phyloP scores from a whole-genome alignment of 1,284 basidiomycete genomes.

The Pascua guehoae region DNA sequence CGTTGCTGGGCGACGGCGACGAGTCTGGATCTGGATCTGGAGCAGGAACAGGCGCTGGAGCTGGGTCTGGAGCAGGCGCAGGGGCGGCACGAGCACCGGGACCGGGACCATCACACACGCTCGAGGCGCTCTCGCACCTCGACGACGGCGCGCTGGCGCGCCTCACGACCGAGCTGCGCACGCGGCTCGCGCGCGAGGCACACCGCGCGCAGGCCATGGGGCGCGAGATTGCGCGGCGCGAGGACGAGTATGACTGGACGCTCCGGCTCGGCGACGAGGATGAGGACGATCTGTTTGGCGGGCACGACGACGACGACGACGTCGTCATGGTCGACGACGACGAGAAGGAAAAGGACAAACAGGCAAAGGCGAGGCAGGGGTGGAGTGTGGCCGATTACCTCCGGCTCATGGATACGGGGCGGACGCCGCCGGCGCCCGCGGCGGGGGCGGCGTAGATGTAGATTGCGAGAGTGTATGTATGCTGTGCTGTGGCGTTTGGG shows the following conservation, averaged over 20 bases:
- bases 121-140: conserved; percentile 18
- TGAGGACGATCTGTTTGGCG: conserved; percentile 21
- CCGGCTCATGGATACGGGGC: conserved; percentile 33
- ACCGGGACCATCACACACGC: not conserved
- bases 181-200: conserved; percentile 19
- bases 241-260: conserved; percentile 31
- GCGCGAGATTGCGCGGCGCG: conserved; percentile 24
- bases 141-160: conserved; percentile 21
- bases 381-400: conserved; percentile 38
- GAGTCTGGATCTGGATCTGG: not conserved
- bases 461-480: too few relatives aligned
- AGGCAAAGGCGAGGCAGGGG: conserved; percentile 24
- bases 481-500: too few relatives aligned
- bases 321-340: conserved; percentile 15
- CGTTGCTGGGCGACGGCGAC: conserved; percentile 1
- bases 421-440: not conserved
- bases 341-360: conserved; percentile 11
- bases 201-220: conserved; percentile 21
- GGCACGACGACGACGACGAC: conserved; percentile 19
- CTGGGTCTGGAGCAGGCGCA: conserved; percentile 1
- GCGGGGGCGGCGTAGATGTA: too few relatives aligned
- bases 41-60: not conserved
- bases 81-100: not conserved
- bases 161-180: conserved; percentile 14
- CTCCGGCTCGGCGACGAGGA: conserved; percentile 29